Evolutionary conservation across 768 basidiomycete species (phyloP).

Genomic region (Boletellus emodensis): DNA sequence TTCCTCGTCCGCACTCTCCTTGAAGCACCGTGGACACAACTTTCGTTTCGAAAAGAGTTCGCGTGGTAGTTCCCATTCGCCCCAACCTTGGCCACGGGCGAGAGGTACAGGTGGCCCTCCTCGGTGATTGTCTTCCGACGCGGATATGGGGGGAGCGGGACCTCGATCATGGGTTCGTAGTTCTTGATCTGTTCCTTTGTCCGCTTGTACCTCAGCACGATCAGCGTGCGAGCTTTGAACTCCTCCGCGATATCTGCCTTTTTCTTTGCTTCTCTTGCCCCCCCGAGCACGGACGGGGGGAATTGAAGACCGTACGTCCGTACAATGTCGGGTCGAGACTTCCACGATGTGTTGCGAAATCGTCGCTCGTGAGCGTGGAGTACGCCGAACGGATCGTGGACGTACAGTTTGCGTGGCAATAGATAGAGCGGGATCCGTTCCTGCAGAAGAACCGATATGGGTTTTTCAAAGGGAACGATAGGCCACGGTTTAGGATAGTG

Average conservation of each 20-base stretch:
- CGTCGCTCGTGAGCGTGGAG: constrained; percentile 17
- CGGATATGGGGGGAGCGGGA: constrained; percentile 28
- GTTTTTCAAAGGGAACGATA: constrained; percentile 32
- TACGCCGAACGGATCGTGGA: constrained; percentile 42
- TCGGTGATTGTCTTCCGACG: constrained; percentile 18
- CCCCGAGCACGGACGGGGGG: background rate
- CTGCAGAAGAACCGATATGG: constrained; percentile 26
- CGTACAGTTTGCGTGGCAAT: constrained; percentile 38
- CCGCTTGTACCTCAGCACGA: constrained; percentile 18
- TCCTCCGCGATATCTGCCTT: constrained; percentile 9
- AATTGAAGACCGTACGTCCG: constrained; percentile 30
- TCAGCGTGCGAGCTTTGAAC: constrained; percentile 15
- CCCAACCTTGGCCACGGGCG: constrained; percentile 38
- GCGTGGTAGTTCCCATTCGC: constrained; percentile 51
- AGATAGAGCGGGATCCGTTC: constrained; percentile 32
- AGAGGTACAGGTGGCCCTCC: constrained; percentile 50
- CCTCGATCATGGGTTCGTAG: constrained; percentile 27
- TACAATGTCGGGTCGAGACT: constrained; percentile 27
- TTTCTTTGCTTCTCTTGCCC: constrained; percentile 1
- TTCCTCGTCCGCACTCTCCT: constrained; percentile 27
- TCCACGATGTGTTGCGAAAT: constrained; percentile 22
- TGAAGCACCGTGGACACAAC: constrained; percentile 39
- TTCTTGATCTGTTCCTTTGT: constrained; percentile 21
- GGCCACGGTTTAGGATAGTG: constrained; percentile 43
- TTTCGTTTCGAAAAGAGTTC: constrained; percentile 31